These are phyloP conservation scores for Tolypocladium inflatum DNA, from an alignment of 2,329 filamentous ascomycete species.

Conservation along the genomic window DNA sequence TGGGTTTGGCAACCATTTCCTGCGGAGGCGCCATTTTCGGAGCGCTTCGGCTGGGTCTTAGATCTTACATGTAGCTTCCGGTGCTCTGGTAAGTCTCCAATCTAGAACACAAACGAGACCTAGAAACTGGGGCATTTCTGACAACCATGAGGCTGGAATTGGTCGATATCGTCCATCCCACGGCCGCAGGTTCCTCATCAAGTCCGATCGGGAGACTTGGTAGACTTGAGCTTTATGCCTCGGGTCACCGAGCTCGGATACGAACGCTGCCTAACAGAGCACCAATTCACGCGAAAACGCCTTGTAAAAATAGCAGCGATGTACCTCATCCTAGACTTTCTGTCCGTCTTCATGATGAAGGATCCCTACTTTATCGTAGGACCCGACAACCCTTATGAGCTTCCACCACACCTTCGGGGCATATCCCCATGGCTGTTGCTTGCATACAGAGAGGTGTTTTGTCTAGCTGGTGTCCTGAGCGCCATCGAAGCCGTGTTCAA, in stretches of 20 bases:
- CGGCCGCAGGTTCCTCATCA: constrained; percentile 29
- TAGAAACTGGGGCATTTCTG: not conserved
- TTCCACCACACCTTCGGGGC: constrained; percentile 31
- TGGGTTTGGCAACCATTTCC: constrained; percentile 56
- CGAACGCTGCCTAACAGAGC: constrained; percentile 29
- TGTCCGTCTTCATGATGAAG: constrained; percentile 59
- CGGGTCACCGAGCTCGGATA: constrained; percentile 35
- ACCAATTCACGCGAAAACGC: constrained; percentile 34
- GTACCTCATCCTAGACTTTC: constrained; percentile 61
- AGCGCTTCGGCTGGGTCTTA: constrained; percentile 44
- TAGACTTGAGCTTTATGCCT: constrained; percentile 32
- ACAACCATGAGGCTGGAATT: constrained; percentile 42
- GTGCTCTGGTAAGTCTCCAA: constrained; percentile 34
- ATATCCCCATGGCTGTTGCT: constrained; percentile 37
- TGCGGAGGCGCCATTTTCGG: constrained; percentile 32
- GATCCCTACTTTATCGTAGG: constrained; percentile 70
- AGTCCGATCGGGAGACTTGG: constrained; percentile 22
- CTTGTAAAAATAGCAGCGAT: constrained; percentile 37
- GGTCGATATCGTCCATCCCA: constrained; percentile 40
- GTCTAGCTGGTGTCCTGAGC: constrained; percentile 44
- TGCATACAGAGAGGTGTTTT: constrained; percentile 47
- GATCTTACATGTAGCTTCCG: constrained; percentile 46
- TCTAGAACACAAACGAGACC: too few species aligned
- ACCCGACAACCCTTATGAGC: constrained; percentile 21
- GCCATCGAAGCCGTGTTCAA: constrained; percentile 54